Evolutionary conservation across 345 rosid genomes (phyloP).

Genomic region (sweet orange (Citrus sinensis)): DNA sequence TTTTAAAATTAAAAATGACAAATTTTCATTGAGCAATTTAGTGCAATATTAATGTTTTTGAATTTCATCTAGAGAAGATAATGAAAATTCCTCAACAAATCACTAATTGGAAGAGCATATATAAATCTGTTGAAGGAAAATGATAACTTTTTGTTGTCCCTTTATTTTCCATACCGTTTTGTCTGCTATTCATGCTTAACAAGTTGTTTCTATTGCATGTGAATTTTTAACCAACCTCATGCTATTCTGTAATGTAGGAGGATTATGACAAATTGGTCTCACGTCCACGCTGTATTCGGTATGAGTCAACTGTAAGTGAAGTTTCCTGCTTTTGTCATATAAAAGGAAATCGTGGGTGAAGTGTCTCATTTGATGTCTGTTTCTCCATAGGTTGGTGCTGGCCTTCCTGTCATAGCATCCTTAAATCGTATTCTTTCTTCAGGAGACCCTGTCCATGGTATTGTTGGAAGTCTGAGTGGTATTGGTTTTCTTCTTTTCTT

Average conservation of each 20-base stretch:
- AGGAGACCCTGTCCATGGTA: constrained; percentile 67
- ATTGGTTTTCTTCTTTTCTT: constrained; percentile 40
- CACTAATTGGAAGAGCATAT: background rate
- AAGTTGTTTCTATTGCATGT: background rate
- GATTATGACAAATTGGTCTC: constrained; percentile 61
- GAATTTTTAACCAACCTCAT: background rate
- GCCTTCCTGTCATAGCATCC: constrained; percentile 88
- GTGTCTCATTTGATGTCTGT: background rate
- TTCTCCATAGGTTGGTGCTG: constrained; percentile 72
- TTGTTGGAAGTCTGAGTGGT: constrained; percentile 91
- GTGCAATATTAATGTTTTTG: background rate
- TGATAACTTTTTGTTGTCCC: background rate
- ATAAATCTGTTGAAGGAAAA: background rate
- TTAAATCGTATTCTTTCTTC: constrained; percentile 74
- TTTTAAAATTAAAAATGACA: background rate
- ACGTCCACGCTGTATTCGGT: constrained; percentile 61
- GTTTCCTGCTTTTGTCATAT: background rate
- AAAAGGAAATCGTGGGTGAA: background rate
- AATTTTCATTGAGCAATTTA: background rate
- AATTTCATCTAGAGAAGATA: background rate
- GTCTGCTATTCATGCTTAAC: background rate
- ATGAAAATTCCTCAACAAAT: background rate
- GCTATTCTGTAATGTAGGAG: constrained; percentile 45
- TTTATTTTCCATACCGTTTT: background rate
- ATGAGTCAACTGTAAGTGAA: constrained; percentile 86